Percentiles rank a stretch among this genome's conserved stretches.
phyloP scores from a whole-genome alignment of 257 asterid species.

The Thymus mandschuricus region DNA sequence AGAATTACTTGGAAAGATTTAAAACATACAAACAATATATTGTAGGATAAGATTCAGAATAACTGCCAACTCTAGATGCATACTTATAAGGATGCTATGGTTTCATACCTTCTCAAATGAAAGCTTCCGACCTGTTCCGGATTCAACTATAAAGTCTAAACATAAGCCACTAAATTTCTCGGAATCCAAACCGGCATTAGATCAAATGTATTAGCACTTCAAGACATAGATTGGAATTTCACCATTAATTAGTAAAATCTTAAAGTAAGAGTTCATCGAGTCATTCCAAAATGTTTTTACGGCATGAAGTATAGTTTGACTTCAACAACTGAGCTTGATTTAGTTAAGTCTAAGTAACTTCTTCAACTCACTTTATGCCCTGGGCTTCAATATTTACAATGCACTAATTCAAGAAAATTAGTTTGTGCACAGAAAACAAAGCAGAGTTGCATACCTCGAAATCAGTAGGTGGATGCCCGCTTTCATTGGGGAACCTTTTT shows the following conservation, averaged over 20 bases:
- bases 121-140: no score
- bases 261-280: neutral
- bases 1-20: constrained; percentile 6
- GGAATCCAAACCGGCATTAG: no score
- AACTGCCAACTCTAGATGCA: neutral
- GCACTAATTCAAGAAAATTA: neutral
- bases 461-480: constrained; percentile 34
- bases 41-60: neutral
- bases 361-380: neutral
- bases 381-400: neutral
- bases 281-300: no score
- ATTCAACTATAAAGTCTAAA: no score
- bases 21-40: neutral
- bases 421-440: constrained; percentile 8
- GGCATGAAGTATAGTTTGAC: neutral
- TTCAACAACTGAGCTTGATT: neutral
- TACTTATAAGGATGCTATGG: neutral
- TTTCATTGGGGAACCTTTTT: constrained; percentile 34
- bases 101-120: neutral
- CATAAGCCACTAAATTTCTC: no score
- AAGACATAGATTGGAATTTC: neutral
- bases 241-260: neutral
- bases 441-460: constrained; percentile 36
- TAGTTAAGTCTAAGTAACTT: constrained; percentile 1
- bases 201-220: no score